Conservation (phyloP, 345 rosid species). For the Citrus maxima region DNA sequence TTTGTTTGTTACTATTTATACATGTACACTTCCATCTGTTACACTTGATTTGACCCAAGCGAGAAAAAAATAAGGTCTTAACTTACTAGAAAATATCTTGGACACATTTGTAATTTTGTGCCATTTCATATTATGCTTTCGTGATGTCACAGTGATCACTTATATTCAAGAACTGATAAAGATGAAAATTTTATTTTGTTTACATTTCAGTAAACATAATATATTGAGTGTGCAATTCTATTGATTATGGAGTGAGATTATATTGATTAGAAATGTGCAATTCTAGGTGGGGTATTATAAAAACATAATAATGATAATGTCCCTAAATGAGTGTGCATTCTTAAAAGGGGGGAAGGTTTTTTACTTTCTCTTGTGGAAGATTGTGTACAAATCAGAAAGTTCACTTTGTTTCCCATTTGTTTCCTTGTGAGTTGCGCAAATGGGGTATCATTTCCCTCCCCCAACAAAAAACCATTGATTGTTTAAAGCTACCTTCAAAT, state of each 20-base stretch:
- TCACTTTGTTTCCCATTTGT: constrained; percentile 3
- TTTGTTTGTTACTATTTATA: too few relatives aligned
- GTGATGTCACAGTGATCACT: too few relatives aligned
- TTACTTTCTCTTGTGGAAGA: not conserved
- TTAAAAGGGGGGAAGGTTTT: constrained; percentile 4
- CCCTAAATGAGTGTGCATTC: not conserved
- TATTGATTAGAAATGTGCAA: not conserved
- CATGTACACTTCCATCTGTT: too few relatives aligned
- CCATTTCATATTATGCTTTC: too few relatives aligned
- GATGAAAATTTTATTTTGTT: not conserved
- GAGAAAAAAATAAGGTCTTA: too few relatives aligned
- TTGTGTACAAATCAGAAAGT: constrained; percentile 8
- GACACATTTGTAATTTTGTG: too few relatives aligned
- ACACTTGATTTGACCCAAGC: too few relatives aligned
- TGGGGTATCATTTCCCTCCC: too few relatives aligned
- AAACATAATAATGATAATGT: constrained; percentile 6
- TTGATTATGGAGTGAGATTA: not conserved
- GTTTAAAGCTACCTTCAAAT: not conserved
- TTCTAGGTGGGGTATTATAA: not conserved
- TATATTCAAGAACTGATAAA: not conserved
- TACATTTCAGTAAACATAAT: not conserved
- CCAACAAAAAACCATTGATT: not conserved
- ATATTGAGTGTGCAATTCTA: not conserved
- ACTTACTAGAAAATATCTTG: too few relatives aligned
- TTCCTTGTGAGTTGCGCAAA: not conserved